Percentiles rank a stretch among this genome's conserved stretches.
phyloP scores from a whole-genome alignment of 768 basidiomycete genomes.

The Boletus tomentosulus region DNA sequence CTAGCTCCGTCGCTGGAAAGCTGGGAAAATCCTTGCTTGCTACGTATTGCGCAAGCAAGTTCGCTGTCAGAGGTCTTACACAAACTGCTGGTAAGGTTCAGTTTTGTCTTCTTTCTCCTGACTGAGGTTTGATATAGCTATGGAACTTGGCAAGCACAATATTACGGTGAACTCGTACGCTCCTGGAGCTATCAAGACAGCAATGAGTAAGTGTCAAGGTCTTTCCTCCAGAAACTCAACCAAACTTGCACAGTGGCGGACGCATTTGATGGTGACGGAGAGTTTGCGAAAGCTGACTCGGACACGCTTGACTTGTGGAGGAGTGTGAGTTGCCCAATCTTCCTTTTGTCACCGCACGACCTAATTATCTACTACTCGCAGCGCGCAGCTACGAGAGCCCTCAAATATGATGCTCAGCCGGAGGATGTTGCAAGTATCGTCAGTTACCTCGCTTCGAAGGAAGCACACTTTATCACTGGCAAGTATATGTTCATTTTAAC shows the following conservation, averaged over 20 bases:
- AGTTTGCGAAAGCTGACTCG: neutral
- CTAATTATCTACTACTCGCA: neutral
- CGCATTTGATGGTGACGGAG: neutral
- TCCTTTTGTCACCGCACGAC: neutral
- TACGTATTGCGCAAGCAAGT: conserved; percentile 26
- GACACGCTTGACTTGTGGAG: neutral
- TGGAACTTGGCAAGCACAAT: conserved; percentile 27
- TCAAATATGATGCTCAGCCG: conserved; percentile 24
- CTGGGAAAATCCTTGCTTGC: conserved; percentile 12
- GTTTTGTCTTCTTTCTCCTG: neutral
- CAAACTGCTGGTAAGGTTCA: conserved; percentile 32
- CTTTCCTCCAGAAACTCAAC: neutral
- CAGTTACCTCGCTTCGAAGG: conserved; percentile 31
- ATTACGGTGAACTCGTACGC: conserved; percentile 40
- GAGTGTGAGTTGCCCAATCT: neutral
- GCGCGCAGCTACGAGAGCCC: neutral
- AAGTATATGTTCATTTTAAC: neutral
- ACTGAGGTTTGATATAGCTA: neutral
- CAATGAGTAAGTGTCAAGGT: conserved; percentile 21
- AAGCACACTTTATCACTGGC: conserved; percentile 35
- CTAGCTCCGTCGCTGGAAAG: conserved; percentile 22
- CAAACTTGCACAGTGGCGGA: neutral
- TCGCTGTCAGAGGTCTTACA: conserved; percentile 37
- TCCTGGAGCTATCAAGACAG: conserved; percentile 31
- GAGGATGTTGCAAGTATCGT: conserved; percentile 32